Conservation (phyloP, 768 basidiomycete genomes). For the Pleurotus eryngii region DNA sequence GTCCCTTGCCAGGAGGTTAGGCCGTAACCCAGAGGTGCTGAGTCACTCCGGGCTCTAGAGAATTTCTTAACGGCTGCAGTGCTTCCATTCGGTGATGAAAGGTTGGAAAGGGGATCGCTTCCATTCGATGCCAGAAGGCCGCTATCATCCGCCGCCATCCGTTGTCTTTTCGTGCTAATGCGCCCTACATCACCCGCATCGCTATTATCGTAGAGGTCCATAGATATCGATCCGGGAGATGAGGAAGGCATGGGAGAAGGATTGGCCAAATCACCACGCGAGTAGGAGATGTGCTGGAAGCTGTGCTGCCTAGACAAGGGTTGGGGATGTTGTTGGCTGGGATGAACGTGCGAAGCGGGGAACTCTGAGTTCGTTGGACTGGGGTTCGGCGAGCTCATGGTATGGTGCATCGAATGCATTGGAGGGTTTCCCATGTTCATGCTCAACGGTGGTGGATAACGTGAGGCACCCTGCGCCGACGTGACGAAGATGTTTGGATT, state of each 20-base stretch:
- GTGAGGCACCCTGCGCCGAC: slow-evolving; percentile 46
- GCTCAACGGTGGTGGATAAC: slow-evolving; percentile 42
- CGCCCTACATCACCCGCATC: slow-evolving; percentile 16
- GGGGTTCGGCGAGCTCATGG: slow-evolving; percentile 22
- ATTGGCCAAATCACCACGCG: slow-evolving; percentile 29
- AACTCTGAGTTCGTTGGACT: slow-evolving; percentile 39
- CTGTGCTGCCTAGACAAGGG: slow-evolving; percentile 57
- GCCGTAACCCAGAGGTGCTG: slow-evolving; percentile 61
- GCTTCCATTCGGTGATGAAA: slow-evolving; percentile 24
- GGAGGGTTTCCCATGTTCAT: slow-evolving; percentile 35
- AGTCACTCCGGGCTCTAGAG: slow-evolving; percentile 64
- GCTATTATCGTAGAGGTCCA: slow-evolving; percentile 44
- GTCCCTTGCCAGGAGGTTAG: slow-evolving; percentile 22
- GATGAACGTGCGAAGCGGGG: slow-evolving; percentile 21
- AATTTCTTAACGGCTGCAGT: slow-evolving; percentile 32
- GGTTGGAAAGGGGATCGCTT: slow-evolving; percentile 28
- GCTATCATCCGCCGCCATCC: slow-evolving; percentile 36
- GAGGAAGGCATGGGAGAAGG: slow-evolving; percentile 38
- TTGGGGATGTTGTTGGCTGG: slow-evolving; percentile 23
- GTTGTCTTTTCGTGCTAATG: slow-evolving; percentile 44
- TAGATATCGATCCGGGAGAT: slow-evolving; percentile 33
- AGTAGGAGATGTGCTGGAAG: slow-evolving; percentile 51
- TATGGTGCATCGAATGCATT: slow-evolving; percentile 40
- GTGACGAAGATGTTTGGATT: slow-evolving; percentile 75
- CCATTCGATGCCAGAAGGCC: slow-evolving; percentile 21